Conservation (phyloP, 78 protist genomes). For the Dictyostelium firmibasis region DNA sequence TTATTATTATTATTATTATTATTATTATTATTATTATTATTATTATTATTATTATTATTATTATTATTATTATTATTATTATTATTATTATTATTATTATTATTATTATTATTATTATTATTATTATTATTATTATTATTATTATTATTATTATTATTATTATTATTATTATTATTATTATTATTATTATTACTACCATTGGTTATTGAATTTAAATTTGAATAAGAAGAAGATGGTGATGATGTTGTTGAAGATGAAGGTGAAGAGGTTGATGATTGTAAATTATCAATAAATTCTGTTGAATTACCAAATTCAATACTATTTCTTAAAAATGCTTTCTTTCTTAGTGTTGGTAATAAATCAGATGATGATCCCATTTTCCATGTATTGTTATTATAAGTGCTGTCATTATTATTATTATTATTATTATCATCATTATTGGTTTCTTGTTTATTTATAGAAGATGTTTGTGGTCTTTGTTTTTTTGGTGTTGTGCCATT, state of each 20-base stretch:
- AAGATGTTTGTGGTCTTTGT: neutral
- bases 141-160: no score
- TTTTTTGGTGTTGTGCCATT: neutral
- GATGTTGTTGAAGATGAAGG: neutral
- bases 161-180: no score
- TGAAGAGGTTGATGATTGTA: neutral
- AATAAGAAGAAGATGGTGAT: neutral
- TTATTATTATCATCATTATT: neutral
- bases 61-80: neutral
- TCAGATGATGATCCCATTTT: neutral
- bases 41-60: no score
- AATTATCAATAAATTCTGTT: neutral
- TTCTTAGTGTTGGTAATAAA: neutral
- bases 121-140: no score
- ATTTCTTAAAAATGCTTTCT: neutral
- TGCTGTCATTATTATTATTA: neutral
- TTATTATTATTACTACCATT: neutral
- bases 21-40: neutral
- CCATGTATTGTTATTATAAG: neutral
- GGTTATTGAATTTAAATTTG: neutral
- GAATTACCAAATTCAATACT: neutral
- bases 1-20: neutral
- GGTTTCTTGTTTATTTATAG: neutral
- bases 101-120: no score
- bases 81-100: neutral